Evolutionary conservation across 1,284 basidiomycete species (phyloP).

Genomic region (Singerocomus rubriflavus): DNA sequence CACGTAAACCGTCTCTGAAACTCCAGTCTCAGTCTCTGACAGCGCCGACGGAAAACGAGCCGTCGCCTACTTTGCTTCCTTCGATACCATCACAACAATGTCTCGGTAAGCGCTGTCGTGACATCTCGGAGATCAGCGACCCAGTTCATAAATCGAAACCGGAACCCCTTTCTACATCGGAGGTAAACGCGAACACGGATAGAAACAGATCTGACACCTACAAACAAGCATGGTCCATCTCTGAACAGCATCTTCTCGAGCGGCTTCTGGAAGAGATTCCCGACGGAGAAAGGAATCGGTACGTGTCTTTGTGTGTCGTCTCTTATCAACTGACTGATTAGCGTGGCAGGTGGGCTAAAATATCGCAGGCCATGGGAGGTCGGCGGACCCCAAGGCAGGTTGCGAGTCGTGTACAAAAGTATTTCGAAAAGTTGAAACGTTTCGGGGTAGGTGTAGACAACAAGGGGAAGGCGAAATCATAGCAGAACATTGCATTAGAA

Average conservation of each 20-base stretch:
- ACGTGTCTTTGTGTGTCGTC: slow-evolving; percentile 19
- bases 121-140: slow-evolving; percentile 15
- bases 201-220: slow-evolving; percentile 64
- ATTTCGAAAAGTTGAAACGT: slow-evolving; percentile 75
- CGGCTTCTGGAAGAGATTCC: slow-evolving; percentile 70
- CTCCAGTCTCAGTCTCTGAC: slow-evolving; percentile 26
- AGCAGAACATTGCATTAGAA: slow-evolving; percentile 1
- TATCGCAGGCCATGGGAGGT: slow-evolving; percentile 75
- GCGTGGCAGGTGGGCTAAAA: slow-evolving; percentile 65
- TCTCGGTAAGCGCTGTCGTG: slow-evolving; percentile 31
- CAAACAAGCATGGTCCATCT: slow-evolving; percentile 71
- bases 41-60: slow-evolving; percentile 12
- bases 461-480: slow-evolving; percentile 34
- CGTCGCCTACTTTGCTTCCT: slow-evolving; percentile 4
- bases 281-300: slow-evolving; percentile 73
- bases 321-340: slow-evolving; percentile 6
- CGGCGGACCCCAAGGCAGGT: slow-evolving; percentile 73
- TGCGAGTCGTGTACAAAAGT: slow-evolving; percentile 82
- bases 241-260: slow-evolving; percentile 73
- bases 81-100: slow-evolving; percentile 13
- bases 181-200: slow-evolving; percentile 28
- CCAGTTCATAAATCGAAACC: slow-evolving; percentile 16
- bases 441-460: slow-evolving; percentile 52
- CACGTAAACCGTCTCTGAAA: slow-evolving; percentile 34
- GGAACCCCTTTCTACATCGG: slow-evolving; percentile 15